Base-by-base conservation (phyloP, 495 filamentous ascomycete species). In the Neurospora terricola region DNA sequence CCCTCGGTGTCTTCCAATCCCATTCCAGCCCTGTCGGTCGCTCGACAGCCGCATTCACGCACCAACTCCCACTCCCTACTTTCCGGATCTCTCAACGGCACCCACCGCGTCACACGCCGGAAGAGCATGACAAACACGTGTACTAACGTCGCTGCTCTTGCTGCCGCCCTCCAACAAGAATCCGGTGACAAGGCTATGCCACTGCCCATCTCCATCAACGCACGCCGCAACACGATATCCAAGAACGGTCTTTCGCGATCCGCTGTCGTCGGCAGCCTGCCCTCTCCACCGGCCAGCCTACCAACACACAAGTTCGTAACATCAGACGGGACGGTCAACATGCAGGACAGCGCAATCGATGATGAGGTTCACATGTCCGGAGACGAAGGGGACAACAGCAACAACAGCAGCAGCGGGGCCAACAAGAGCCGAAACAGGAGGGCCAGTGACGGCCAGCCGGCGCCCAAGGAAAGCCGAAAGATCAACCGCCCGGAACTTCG, bases 71-170 rank as follows among this genome's bases (percentile, higher is more conserved):
- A 96, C 80, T 95, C 92, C 18, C 84, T 93, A 74, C 91, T 93
- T 77, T 79, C 79, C 69, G 78, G 80, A 69, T 89, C 93, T 43
- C 87, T 93, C 82, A 95, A 93, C 82, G 80, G 90, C 77, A 88
- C 87, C 80, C 91, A 97, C 81, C 93, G 96, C 71, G 89, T 99
- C 74, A 94, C 92, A 73, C 93, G 96, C 74, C 88, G 96, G 72
- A 99, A 98, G 88, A 97, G 94, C 83, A 94, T 94, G 75, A 93
- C 92, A 70, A 90, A 88, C 39, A 88, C 90, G 37, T 87, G 88
- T 38, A 87, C 89, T 78, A 96, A 93, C 82, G 83, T 83, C 71
- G 89, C 91, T 38, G 92, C 92, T 72, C 90, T 92, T 39, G 92
- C 91, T 38, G 91, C 93, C 4, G 79, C 79, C 9, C 86, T 92